A percentile compares a stretch with the other conserved stretches of the same genome.
Conservation (phyloP, 768 basidiomycete species). For the Clavulina sp. region DNA sequence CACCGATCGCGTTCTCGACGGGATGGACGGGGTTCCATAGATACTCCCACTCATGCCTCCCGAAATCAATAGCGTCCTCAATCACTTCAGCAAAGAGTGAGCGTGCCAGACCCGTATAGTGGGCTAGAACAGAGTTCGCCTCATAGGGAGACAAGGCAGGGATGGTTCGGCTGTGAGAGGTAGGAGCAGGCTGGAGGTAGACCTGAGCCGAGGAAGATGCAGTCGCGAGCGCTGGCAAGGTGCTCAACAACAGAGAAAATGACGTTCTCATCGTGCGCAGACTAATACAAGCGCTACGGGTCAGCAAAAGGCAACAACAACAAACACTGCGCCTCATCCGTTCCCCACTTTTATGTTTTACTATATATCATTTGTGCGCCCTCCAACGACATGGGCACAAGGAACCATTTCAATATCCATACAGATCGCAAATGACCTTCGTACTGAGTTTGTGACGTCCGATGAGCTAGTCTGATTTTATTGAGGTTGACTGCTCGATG, state of each 20-base stretch:
- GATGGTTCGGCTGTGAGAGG: background rate
- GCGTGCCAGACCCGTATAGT: background rate
- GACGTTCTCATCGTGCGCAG: background rate
- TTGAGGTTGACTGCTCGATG: background rate
- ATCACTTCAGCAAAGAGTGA: background rate
- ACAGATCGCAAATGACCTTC: conserved; percentile 77
- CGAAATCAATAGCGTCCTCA: background rate
- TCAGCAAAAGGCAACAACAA: too few species aligned
- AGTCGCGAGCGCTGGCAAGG: background rate
- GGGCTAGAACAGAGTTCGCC: background rate
- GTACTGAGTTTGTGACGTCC: conserved; percentile 49
- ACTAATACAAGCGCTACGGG: too few species aligned
- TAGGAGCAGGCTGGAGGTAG: background rate
- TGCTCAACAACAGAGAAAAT: background rate
- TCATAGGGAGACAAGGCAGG: background rate
- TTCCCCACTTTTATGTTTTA: conserved; percentile 41
- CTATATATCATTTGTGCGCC: conserved; percentile 80
- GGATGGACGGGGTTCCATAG: background rate
- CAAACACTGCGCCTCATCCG: background rate
- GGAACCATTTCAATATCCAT: conserved; percentile 45
- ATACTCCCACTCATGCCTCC: background rate
- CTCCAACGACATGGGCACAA: conserved; percentile 51
- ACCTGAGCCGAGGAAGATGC: background rate
- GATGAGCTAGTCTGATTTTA: background rate
- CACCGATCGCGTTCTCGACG: conserved; percentile 1